These are phyloP conservation scores for Pleomassaria siparia DNA, from an alignment of 2,329 filamentous ascomycete species.

Conservation along the genomic window DNA sequence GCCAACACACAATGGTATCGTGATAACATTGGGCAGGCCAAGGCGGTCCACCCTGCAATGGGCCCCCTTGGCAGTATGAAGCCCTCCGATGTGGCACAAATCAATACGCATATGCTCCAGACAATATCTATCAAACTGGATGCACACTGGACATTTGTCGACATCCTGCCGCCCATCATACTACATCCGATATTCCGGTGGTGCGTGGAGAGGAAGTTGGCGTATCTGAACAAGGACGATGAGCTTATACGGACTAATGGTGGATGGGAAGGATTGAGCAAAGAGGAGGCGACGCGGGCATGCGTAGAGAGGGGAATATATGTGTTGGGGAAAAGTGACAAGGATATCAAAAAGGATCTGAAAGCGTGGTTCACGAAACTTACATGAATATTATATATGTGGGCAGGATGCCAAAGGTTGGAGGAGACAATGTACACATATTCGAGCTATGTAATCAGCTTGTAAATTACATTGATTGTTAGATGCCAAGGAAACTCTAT, in stretches of 20 bases:
- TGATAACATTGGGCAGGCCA: conserved; percentile 18
- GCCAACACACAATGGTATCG: too few species aligned
- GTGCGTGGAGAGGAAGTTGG: conserved; percentile 57
- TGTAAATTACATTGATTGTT: too few species aligned
- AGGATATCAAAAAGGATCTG: conserved; percentile 27
- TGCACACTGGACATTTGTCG: conserved; percentile 45
- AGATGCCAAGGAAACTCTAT: too few species aligned
- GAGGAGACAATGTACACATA: too few species aligned
- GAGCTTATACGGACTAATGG: conserved; percentile 64
- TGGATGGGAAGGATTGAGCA: conserved; percentile 59
- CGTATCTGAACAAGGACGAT: conserved; percentile 72
- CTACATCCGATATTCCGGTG: conserved; percentile 61
- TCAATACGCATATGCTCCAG: conserved; percentile 14
- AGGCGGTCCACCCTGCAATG: conserved; percentile 17
- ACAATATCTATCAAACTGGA: conserved; percentile 22
- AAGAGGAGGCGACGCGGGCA: conserved; percentile 68
- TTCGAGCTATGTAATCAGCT: too few species aligned
- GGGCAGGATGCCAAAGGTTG: too few species aligned
- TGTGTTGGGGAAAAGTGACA: conserved; percentile 31
- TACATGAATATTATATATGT: too few species aligned
- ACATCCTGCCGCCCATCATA: conserved; percentile 45
- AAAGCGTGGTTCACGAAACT: conserved; percentile 21
- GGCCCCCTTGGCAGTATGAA: not conserved
- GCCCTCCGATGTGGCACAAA: not conserved
- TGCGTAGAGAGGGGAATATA: conserved; percentile 58